Evolutionary conservation across 2,329 filamentous ascomycete species (phyloP), one percentile per base, ranked within the genome.

Genomic region (Aspergillus tanneri): DNA sequence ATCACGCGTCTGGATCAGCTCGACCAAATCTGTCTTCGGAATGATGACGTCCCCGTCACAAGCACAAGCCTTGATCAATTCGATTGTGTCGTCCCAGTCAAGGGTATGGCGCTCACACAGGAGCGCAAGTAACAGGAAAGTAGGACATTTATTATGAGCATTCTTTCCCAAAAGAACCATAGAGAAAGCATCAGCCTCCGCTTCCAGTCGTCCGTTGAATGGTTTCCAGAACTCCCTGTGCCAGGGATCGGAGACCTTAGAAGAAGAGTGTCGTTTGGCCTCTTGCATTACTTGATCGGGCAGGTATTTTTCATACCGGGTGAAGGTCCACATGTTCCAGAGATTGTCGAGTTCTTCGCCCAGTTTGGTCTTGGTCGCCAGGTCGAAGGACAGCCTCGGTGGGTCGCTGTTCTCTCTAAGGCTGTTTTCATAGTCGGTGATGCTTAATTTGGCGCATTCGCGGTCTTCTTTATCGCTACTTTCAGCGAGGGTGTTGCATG

Each of bases 281-380:
- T 46, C 43, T 32, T 36, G 35, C 8, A 34, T 22, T 2, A 23
- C 24, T 16, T 35, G 39, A 6, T 30, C 30, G 2, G 51, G 51
- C 2, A 53, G 44, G 39, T 47, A 53, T 24, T 47, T 47, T 18
- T 45, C 30, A 21, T 53, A 53, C 5, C 51, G 41, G 2, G 18
- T 16, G 37, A 44, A 50, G 11, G 19, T 23, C 51, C 51, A 53
- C 44, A 53, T 47, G 24, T 47, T 45, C 24, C 46, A 42, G 16
- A 53, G 43, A n/a, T 47, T 48, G 27, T 53, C 51, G 44, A 48
- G 39, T 12, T 53, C 51, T 23, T 53, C 51, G n/a, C 51, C 48
- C 24, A 53, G 28, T 21, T 53, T 53, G 41, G 45, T 45, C 32
- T 47, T 53, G 30, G 51, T 53, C 6, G 47, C 41, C 24, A 53